These are phyloP conservation scores for Crucihimalaya himalaica DNA, from an alignment of 345 rosid species.

Conservation along the genomic window DNA sequence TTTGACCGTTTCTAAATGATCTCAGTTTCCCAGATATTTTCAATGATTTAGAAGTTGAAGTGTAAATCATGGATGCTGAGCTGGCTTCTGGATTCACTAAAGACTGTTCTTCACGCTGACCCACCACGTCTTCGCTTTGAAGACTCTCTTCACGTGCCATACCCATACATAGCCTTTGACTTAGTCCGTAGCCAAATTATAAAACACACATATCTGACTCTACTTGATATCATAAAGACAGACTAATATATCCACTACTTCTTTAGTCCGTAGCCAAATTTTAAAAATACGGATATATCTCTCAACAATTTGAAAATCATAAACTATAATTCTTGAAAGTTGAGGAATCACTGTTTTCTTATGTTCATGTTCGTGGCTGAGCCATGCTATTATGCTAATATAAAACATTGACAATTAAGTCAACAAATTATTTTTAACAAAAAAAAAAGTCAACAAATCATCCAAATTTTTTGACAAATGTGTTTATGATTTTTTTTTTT, in stretches of 20 bases:
- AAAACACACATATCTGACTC: not conserved
- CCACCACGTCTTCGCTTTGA: slow-evolving; percentile 21
- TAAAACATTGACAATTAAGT: not conserved
- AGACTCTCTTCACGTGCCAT: slow-evolving; percentile 17
- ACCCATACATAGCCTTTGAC: slow-evolving; percentile 4
- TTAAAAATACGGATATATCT: too few species aligned
- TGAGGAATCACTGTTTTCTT: too few species aligned
- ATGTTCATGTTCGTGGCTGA: too few species aligned
- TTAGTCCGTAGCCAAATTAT: slow-evolving; percentile 7
- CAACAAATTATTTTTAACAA: not conserved
- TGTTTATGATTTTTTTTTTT: not conserved
- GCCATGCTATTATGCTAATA: too few species aligned
- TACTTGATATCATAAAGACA: not conserved
- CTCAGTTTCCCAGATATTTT: slow-evolving; percentile 20
- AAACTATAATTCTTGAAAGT: too few species aligned
- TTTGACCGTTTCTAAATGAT: not conserved
- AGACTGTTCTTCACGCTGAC: slow-evolving; percentile 34
- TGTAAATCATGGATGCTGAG: slow-evolving; percentile 1
- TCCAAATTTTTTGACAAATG: not conserved
- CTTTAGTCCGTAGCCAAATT: too few species aligned
- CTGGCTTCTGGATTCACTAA: slow-evolving; percentile 20
- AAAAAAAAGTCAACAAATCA: not conserved
- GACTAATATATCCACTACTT: too few species aligned
- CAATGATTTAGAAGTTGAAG: slow-evolving; percentile 24
- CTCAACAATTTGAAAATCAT: too few species aligned